phyloP scores from a whole-genome alignment of 768 basidiomycete species.

The Amanita rubescens region DNA sequence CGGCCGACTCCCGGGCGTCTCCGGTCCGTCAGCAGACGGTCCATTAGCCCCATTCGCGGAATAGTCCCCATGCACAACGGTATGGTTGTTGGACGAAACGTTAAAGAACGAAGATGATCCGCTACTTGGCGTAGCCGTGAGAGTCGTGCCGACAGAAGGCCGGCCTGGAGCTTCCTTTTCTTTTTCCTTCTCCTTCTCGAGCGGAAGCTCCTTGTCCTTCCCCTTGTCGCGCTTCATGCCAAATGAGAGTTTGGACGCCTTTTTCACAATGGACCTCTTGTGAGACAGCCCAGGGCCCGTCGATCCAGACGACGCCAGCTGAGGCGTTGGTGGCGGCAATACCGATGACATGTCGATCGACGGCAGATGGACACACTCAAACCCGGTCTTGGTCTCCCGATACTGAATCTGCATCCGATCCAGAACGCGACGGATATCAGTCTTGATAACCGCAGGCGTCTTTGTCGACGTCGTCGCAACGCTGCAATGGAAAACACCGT shows the following conservation, averaged over 20 bases:
- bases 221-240: conserved; percentile 50
- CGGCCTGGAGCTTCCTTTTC: conserved; percentile 25
- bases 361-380: conserved; percentile 93
- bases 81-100: conserved; percentile 47
- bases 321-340: conserved; percentile 19
- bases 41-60: conserved; percentile 18
- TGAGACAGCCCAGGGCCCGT: conserved; percentile 35
- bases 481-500: conserved; percentile 29
- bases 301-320: conserved; percentile 39
- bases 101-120: conserved; percentile 86
- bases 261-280: conserved; percentile 54
- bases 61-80: conserved; percentile 17
- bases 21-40: conserved; percentile 16
- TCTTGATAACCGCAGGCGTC: conserved; percentile 67
- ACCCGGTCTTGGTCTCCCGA: conserved; percentile 82
- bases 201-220: conserved; percentile 32
- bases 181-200: conserved; percentile 31
- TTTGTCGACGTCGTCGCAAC: conserved; percentile 96
- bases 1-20: conserved; percentile 27
- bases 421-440: conserved; percentile 79
- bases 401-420: conserved; percentile 96
- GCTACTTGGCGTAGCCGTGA: conserved; percentile 63
- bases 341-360: conserved; percentile 87
- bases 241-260: conserved; percentile 76
- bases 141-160: conserved; percentile 37